Conservation (phyloP, 192 early-diverging fungal genomes). For the Neocallimastix lanati region DNA sequence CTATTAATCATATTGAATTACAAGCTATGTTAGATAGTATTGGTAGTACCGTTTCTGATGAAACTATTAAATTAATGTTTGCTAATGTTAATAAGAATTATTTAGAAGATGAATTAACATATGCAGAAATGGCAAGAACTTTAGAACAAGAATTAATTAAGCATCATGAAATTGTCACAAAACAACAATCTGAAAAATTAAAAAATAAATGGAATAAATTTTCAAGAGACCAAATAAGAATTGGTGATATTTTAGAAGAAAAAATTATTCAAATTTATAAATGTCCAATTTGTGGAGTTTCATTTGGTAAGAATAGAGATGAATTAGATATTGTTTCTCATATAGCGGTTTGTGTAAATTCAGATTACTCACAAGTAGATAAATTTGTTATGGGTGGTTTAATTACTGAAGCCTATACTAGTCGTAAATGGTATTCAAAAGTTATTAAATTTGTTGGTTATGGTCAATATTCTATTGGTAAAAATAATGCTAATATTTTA, state of each 20-base stretch:
- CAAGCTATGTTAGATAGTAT: slow-evolving; percentile 52
- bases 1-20: slow-evolving; percentile 37
- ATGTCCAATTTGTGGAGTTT: slow-evolving; percentile 54
- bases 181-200: background rate
- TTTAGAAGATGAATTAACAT: slow-evolving; percentile 35
- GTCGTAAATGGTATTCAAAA: slow-evolving; percentile 48
- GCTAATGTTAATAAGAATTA: slow-evolving; percentile 20
- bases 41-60: slow-evolving; percentile 42
- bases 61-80: slow-evolving; percentile 42
- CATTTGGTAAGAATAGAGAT: slow-evolving; percentile 14
- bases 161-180: slow-evolving; percentile 3
- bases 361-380: slow-evolving; percentile 47
- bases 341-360: slow-evolving; percentile 48
- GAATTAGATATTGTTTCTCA: slow-evolving; percentile 62
- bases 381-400: slow-evolving; percentile 55
- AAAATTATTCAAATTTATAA: slow-evolving; percentile 38
- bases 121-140: slow-evolving; percentile 35
- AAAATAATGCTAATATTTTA: slow-evolving; percentile 53
- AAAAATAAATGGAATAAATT: background rate
- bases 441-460: slow-evolving; percentile 44
- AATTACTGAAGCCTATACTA: slow-evolving; percentile 53
- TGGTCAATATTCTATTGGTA: slow-evolving; percentile 36
- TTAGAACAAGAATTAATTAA: slow-evolving; percentile 29
- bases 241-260: slow-evolving; percentile 19
- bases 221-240: background rate